These are phyloP conservation scores for Pleurotus pulmonarius DNA, from an alignment of 768 basidiomycete species.

Conservation along the genomic window DNA sequence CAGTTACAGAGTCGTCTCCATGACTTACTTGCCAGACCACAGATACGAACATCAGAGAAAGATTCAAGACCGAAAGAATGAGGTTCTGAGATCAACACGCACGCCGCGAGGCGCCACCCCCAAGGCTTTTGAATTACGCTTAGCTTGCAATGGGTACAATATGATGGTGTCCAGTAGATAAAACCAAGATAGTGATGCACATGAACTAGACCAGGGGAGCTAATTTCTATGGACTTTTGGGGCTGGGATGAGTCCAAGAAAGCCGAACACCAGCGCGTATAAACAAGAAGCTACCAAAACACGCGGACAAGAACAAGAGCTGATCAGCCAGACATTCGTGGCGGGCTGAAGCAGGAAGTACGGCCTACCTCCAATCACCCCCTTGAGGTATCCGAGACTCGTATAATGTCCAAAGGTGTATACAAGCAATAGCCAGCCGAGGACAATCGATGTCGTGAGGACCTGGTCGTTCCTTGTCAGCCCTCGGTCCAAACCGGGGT, in stretches of 20 bases:
- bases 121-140: no score
- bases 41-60: no score
- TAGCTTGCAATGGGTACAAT: no score
- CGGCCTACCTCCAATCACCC: conserved; percentile 57
- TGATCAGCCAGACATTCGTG: background rate
- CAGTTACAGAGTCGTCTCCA: no score
- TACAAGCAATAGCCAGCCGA: conserved; percentile 63
- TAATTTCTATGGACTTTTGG: conserved; percentile 42
- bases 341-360: background rate
- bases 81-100: no score
- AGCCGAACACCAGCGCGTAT: conserved; percentile 69
- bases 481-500: background rate
- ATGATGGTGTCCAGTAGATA: no score
- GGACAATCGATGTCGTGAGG: conserved; percentile 63
- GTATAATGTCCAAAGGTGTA: conserved; percentile 68
- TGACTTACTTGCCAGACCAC: no score
- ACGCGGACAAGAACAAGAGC: conserved; percentile 7
- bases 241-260: conserved; percentile 68
- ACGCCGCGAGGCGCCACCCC: no score
- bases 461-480: conserved; percentile 25
- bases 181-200: no score
- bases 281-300: conserved; percentile 53
- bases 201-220: background rate
- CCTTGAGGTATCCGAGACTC: conserved; percentile 57
- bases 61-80: no score